A percentile compares a stretch with the other conserved stretches of the same genome.
Conservation (phyloP, 495 filamentous ascomycete species). For the Xylaria sp. region DNA sequence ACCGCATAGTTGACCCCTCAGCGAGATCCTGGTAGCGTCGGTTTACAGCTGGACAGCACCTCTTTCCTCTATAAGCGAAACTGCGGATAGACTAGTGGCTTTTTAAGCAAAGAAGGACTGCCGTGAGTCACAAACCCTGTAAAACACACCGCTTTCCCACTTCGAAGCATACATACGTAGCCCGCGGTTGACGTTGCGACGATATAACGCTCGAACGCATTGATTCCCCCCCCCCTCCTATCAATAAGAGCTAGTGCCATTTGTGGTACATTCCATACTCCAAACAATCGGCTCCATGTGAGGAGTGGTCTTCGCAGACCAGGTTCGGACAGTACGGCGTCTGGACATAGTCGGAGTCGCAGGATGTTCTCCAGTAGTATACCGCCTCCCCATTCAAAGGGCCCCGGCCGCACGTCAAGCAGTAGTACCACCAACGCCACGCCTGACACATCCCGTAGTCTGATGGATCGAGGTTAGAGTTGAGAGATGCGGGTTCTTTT, state of each 20-base stretch:
- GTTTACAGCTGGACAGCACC: neutral
- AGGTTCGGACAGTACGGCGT: slow-evolving; percentile 32
- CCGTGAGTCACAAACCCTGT: neutral
- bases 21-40: neutral
- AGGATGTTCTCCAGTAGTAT: slow-evolving; percentile 30
- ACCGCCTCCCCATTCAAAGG: slow-evolving; percentile 32
- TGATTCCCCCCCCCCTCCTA: neutral
- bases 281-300: slow-evolving; percentile 31
- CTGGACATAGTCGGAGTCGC: slow-evolving; percentile 31
- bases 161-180: neutral
- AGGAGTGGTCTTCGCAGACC: slow-evolving; percentile 18
- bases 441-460: slow-evolving; percentile 33
- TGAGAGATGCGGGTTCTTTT: neutral
- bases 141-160: neutral
- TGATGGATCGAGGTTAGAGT: neutral
- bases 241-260: slow-evolving; percentile 14
- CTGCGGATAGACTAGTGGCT: neutral
- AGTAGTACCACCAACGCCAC: slow-evolving; percentile 35
- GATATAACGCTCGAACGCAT: neutral
- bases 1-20: neutral
- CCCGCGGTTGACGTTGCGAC: neutral
- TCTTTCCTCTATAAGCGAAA: neutral
- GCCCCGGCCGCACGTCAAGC: slow-evolving; percentile 33
- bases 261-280: slow-evolving; percentile 30
- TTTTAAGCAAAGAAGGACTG: neutral